Base-by-base conservation (phyloP, 306 rosid genomes). In the Pterocarpus santalinus region DNA sequence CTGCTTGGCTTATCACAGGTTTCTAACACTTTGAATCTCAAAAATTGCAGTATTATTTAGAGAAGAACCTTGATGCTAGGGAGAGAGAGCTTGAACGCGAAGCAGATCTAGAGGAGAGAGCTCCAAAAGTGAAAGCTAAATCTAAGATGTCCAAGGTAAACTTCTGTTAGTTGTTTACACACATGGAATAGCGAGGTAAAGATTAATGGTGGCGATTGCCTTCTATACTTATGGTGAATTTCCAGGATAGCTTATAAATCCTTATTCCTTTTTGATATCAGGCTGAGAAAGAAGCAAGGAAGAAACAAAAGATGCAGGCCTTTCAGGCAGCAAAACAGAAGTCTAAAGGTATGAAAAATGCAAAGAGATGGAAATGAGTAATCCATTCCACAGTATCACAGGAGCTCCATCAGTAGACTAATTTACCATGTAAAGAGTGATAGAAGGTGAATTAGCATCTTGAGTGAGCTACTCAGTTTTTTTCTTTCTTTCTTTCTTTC, bases 61-160 rank as follows among this genome's bases (percentile, higher is more conserved):
- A 95, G 88, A 95, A 95, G 88, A 95, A 91, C 82, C 92, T 95
- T 56, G 99, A 93, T 75, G 98, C 99, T 1, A 85, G 94, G 86
- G 90, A 69, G 78, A 89, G 87, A 84, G 97, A 83, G 88, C 90
- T 91, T 33, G 97, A 90, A 81, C 98, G 98, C 0, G 92, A 93
- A 85, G 99, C 99, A 0, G 99, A 90, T 78, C 90, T 95, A 11
- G 99, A 93, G 33, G 97, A 88, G 74, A 95, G 90, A 82, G 99
- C 97, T 85, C 98, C 98, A 35, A 91, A 93, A 85, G 85, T 90
- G 68, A 95, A 95, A 84, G 99, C 99, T 78, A 95, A 95, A 88
- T 95, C 97, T 17, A 95, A 95, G 92, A 95, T 95, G 99, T 93
- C 99, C 6, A 95, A 91, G 97, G 99, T 95, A 33, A 75, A 47